Evolutionary conservation across 345 rosid species (phyloP), one percentile per base, ranked within the genome.

Genomic region (Salix brachista): DNA sequence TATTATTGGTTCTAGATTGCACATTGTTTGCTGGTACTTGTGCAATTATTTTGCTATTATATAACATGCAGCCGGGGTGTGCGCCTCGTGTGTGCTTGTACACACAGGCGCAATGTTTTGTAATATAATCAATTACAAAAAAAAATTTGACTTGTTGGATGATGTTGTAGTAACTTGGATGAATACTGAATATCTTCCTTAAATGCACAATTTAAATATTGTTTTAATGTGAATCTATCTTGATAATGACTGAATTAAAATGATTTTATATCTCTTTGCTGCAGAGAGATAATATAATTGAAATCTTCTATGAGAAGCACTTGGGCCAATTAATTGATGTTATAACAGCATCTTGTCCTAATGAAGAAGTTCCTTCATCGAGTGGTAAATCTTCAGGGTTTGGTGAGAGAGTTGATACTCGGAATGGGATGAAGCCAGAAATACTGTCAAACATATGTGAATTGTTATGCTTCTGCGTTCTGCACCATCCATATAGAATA

Each of bases 231-330:
- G 44, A 69, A 17, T 71, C 25, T 36, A 12, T 82, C 50, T 44
- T 21, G 48, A 52, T 42, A 41, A 56, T 48, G 13, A 77, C 30
- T 32, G 52, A 76, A 34, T 34, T 34, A 30, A 7, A 30, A 25
- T 75, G 61, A 67, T 50, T 34, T 72, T 18, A 13, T 41, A 71
- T 83, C 46, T 30, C 19, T 74, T 75, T 84, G 56, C 75, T 80
- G 91, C 95, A 96, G 99, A 92, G 93, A 83, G 97, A 91, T 69
- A 85, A 79, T 75, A 85, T 92, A 72, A 82, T 92, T 82, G 98
- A 96, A 80, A 94, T 91, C 48, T 96, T 96, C 88, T 96, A 88
- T 77, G 98, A 96, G 90, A 94, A 88, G 85, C 97, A 96, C 85
- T 83, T 96, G 88, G 88, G 82, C 75, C 95, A 90, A 80, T 87